These are phyloP conservation scores for Apophysomyces elegans DNA, from an alignment of 371 early-diverging fungal species.

Conservation along the genomic window DNA sequence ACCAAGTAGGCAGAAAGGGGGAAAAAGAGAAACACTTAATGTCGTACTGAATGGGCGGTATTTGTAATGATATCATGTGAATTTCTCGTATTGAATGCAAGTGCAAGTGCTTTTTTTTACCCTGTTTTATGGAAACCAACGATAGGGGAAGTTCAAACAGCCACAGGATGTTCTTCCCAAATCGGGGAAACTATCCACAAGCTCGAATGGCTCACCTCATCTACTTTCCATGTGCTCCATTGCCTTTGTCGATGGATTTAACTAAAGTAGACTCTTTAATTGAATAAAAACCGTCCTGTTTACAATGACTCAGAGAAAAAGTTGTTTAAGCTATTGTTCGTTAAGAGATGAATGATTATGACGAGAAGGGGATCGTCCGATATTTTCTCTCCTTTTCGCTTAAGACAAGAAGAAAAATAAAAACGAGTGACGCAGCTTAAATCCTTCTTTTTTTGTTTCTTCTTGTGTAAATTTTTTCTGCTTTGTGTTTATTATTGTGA, in stretches of 20 bases:
- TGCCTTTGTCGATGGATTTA: too few species aligned
- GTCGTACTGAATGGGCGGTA: slow-evolving; percentile 3
- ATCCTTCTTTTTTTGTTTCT: slow-evolving; percentile 11
- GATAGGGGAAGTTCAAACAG: not conserved
- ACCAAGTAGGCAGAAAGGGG: not conserved
- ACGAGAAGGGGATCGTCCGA: not conserved
- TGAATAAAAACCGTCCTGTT: too few species aligned
- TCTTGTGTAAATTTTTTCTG: not conserved
- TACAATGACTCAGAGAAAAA: too few species aligned
- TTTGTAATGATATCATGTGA: slow-evolving; percentile 3
- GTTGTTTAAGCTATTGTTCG: too few species aligned
- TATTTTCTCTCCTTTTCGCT: not conserved
- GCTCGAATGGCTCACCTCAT: too few species aligned
- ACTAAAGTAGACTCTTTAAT: too few species aligned
- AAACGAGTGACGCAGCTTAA: not conserved
- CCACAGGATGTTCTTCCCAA: not conserved
- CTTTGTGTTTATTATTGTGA: not conserved
- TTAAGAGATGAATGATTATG: too few species aligned
- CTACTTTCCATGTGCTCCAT: too few species aligned
- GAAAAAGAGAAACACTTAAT: not conserved
- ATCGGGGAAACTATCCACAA: not conserved
- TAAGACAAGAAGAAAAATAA: not conserved
- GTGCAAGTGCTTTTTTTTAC: too few species aligned
- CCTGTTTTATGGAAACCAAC: too few species aligned
- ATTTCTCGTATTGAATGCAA: slow-evolving; percentile 2